These are phyloP conservation scores for Candida glaebosa DNA, from an alignment of 805 yeast species.

Conservation along the genomic window DNA sequence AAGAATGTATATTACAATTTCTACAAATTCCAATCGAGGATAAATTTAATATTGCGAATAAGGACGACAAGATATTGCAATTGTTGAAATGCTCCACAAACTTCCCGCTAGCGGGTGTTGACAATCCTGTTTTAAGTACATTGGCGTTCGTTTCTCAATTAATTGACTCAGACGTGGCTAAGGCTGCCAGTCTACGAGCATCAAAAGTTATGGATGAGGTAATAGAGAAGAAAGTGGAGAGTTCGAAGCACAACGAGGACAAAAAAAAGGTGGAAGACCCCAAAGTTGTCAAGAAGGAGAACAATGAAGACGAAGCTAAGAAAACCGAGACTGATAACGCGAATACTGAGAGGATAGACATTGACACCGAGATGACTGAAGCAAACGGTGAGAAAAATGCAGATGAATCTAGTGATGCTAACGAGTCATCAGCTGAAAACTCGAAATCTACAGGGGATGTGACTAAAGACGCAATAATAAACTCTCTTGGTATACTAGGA, in stretches of 20 bases:
- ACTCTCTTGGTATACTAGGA: constrained; percentile 75
- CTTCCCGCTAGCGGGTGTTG: constrained; percentile 79
- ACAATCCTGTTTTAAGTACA: constrained; percentile 93
- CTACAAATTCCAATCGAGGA: constrained; percentile 82
- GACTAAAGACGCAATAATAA: constrained; percentile 57
- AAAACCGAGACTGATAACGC: background rate
- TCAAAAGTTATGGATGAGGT: constrained; percentile 46
- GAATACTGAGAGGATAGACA: too few species aligned
- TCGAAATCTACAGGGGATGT: constrained; percentile 18
- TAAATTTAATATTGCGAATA: constrained; percentile 46
- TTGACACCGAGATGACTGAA: constrained; percentile 5
- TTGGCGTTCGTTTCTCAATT: constrained; percentile 80
- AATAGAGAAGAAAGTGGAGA: constrained; percentile 24
- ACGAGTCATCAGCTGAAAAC: background rate
- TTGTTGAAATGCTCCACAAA: constrained; percentile 80
- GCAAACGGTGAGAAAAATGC: background rate
- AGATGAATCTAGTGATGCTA: background rate
- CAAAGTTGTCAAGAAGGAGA: constrained; percentile 1
- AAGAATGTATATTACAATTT: constrained; percentile 77
- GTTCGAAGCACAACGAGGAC: background rate
- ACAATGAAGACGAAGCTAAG: background rate
- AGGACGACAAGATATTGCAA: constrained; percentile 44
- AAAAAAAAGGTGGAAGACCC: constrained; percentile 4
- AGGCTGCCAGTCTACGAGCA: constrained; percentile 72
- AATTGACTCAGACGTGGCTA: constrained; percentile 83